Conservation (phyloP, 805 yeast genomes). For the Ogataea pignaliae region DNA sequence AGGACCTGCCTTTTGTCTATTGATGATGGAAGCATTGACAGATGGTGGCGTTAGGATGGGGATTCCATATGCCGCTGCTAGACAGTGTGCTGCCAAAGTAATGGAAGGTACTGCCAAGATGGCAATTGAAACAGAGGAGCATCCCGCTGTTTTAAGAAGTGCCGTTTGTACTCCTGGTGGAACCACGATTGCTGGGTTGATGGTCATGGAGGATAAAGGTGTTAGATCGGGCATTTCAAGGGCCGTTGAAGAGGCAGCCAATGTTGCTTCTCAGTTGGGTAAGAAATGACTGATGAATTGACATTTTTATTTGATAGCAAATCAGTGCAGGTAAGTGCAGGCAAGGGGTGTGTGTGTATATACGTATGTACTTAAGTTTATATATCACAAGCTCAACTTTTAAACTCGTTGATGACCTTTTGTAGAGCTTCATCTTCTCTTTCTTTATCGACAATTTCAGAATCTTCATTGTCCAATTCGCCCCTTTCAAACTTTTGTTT, state of each 20-base stretch:
- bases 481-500: constrained; percentile 27
- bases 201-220: constrained; percentile 88
- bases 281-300: constrained; percentile 39
- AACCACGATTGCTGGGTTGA: constrained; percentile 91
- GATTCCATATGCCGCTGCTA: constrained; percentile 77
- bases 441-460: constrained; percentile 17
- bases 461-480: constrained; percentile 19
- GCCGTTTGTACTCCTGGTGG: constrained; percentile 97
- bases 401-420: constrained; percentile 29
- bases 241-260: constrained; percentile 91
- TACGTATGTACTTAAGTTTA: neutral
- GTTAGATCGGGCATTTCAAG: constrained; percentile 83
- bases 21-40: constrained; percentile 85
- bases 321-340: no score
- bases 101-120: constrained; percentile 91
- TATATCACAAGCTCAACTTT: constrained; percentile 3
- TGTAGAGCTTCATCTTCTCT: constrained; percentile 27
- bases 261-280: constrained; percentile 59
- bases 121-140: constrained; percentile 76
- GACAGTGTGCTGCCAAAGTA: constrained; percentile 86
- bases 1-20: constrained; percentile 90
- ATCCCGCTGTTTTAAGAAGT: constrained; percentile 84
- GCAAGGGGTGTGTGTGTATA: no score
- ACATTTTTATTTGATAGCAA: no score
- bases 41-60: constrained; percentile 97